A percentile compares a stretch with the other conserved stretches of the same genome.
phyloP scores from a whole-genome alignment of 306 rosid species.

The Vigna angularis region DNA sequence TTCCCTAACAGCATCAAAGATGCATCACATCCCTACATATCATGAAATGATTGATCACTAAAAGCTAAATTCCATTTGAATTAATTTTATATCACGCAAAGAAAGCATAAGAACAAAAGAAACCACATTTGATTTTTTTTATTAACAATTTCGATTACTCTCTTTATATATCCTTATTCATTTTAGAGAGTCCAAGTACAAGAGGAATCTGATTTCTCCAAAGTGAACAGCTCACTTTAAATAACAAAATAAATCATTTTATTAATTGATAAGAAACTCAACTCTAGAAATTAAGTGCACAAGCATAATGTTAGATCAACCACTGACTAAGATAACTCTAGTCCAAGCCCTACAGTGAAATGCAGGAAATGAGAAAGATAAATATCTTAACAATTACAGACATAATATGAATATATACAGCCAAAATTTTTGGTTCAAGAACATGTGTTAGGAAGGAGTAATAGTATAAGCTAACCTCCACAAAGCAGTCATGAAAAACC shows the following conservation, averaged over 20 bases:
- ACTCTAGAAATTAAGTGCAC: neutral
- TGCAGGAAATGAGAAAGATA: neutral
- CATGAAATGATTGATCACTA: neutral
- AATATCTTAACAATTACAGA: neutral
- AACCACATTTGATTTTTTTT: neutral
- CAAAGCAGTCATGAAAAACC: constrained; percentile 87
- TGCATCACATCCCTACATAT: constrained; percentile 81
- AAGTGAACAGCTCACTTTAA: neutral
- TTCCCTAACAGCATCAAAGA: constrained; percentile 77
- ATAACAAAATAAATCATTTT: neutral
- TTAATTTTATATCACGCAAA: constrained; percentile 7
- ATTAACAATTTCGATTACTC: too few relatives aligned
- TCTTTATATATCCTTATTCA: too few relatives aligned
- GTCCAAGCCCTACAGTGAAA: neutral
- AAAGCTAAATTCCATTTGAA: neutral
- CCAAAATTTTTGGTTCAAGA: neutral
- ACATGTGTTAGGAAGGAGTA: neutral
- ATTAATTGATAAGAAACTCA: neutral
- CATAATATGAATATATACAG: neutral
- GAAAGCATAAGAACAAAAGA: neutral
- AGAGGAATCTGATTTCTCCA: neutral
- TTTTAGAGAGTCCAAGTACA: too few relatives aligned
- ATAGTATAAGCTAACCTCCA: constrained; percentile 61
- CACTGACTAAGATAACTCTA: neutral
- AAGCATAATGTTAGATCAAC: neutral